Evolutionary conservation across 2,329 filamentous ascomycete species (phyloP).

Genomic region (Epichloe brachyelytri): DNA sequence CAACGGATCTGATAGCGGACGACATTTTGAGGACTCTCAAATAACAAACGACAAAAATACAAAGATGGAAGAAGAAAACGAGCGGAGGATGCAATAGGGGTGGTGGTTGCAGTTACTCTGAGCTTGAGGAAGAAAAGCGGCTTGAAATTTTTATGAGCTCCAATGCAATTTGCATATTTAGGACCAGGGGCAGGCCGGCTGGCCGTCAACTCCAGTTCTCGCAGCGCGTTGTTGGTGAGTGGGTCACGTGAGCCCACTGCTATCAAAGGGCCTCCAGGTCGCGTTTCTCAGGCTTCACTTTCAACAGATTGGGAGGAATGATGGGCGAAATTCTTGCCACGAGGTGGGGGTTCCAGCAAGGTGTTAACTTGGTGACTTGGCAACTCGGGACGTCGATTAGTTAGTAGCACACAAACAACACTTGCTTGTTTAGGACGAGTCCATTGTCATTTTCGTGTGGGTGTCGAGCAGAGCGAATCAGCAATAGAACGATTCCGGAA

Average conservation of each 20-base stretch:
- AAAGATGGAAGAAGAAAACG: constrained; percentile 14
- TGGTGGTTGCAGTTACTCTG: constrained; percentile 11
- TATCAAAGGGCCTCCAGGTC: neutral
- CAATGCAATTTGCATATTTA: constrained; percentile 3
- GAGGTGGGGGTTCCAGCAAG: too few relatives aligned
- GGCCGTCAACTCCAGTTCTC: neutral
- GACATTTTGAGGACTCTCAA: constrained; percentile 49
- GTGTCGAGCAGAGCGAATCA: too few relatives aligned
- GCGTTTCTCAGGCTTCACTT: too few relatives aligned
- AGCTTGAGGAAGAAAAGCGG: constrained; percentile 9
- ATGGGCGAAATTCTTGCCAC: too few relatives aligned
- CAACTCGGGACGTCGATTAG: too few relatives aligned
- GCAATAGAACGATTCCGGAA: too few relatives aligned
- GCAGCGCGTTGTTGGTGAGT: neutral
- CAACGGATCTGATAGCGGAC: constrained; percentile 62
- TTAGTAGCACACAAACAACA: too few relatives aligned
- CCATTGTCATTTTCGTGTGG: too few relatives aligned
- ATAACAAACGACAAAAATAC: constrained; percentile 6
- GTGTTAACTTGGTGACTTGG: constrained; percentile 10
- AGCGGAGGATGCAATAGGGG: constrained; percentile 8
- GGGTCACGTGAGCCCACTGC: constrained; percentile 5
- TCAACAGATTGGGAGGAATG: too few relatives aligned
- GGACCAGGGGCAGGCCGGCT: constrained; percentile 1
- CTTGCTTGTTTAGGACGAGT: too few relatives aligned
- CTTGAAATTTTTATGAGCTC: constrained; percentile 26